phyloP scores from a whole-genome alignment of 2,329 filamentous ascomycete species.

The Trichoderma brevicompactum region DNA sequence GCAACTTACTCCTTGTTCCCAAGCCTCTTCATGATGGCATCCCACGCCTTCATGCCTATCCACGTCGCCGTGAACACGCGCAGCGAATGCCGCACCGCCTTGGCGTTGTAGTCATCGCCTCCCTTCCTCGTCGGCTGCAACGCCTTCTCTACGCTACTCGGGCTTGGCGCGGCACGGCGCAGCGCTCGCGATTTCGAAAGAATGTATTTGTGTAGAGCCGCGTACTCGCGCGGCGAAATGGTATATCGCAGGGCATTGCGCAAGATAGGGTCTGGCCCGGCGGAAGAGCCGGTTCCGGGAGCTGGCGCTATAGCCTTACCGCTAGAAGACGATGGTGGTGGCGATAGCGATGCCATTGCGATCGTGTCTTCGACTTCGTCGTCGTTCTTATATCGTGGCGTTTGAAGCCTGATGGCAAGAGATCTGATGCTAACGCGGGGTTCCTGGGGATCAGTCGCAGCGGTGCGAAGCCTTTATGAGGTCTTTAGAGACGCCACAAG shows the following conservation, averaged over 20 bases:
- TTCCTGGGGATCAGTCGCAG: neutral
- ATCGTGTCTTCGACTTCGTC: neutral
- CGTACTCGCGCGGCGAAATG: conserved; percentile 83
- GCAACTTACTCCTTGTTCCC: conserved; percentile 52
- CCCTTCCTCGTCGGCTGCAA: conserved; percentile 41
- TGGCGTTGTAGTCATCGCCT: conserved; percentile 69
- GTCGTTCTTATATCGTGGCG: neutral
- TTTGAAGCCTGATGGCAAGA: neutral
- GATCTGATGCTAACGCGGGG: neutral
- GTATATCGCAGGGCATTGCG: conserved; percentile 88
- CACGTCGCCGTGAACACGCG: conserved; percentile 70
- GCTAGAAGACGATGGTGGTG: neutral
- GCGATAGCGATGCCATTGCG: conserved; percentile 15
- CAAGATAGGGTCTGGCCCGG: conserved; percentile 66
- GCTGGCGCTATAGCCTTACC: conserved; percentile 11
- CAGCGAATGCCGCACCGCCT: conserved; percentile 71
- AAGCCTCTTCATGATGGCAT: conserved; percentile 55
- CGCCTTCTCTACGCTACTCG: conserved; percentile 56
- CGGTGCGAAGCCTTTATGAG: neutral
- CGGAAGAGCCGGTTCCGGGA: conserved; percentile 4
- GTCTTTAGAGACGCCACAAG: neutral
- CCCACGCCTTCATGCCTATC: conserved; percentile 66
- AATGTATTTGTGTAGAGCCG: conserved; percentile 80
- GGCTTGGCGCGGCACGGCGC: conserved; percentile 58
- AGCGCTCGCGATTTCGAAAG: conserved; percentile 70